A percentile compares a stretch with the other conserved stretches of the same genome.
Evolutionary conservation across 148 eudicot genomes (phyloP).

Genomic region (Silene conica): DNA sequence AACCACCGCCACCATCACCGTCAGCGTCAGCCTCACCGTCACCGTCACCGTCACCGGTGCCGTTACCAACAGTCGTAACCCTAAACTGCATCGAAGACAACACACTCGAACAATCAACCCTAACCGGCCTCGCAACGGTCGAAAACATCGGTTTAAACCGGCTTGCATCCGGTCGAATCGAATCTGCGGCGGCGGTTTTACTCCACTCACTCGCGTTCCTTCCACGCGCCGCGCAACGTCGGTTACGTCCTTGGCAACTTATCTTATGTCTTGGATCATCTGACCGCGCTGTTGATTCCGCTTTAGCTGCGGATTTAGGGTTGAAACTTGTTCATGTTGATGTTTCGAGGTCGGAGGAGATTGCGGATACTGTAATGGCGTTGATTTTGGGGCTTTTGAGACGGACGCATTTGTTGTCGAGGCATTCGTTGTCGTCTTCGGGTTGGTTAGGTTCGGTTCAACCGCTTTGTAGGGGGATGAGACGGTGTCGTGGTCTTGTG

Average conservation of each 20-base stretch:
- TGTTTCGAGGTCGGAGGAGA: slow-evolving; percentile 83
- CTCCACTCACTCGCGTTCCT: slow-evolving; percentile 92
- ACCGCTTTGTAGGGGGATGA: slow-evolving; percentile 95
- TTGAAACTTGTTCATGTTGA: slow-evolving; percentile 79
- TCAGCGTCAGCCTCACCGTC: slow-evolving; percentile 22
- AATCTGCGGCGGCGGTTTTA: slow-evolving; percentile 75
- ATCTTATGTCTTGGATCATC: slow-evolving; percentile 91
- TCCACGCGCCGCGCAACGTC: slow-evolving; percentile 99
- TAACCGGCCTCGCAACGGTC: slow-evolving; percentile 62
- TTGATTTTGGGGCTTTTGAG: slow-evolving; percentile 68
- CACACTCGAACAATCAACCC: slow-evolving; percentile 57
- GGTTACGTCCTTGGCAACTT: slow-evolving; percentile 84
- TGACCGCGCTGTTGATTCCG: slow-evolving; percentile 79
- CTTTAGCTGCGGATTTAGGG: slow-evolving; percentile 87
- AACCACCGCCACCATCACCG: slow-evolving; percentile 21
- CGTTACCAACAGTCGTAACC: slow-evolving; percentile 68
- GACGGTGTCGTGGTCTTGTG: slow-evolving; percentile 89
- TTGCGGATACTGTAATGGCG: slow-evolving; percentile 94
- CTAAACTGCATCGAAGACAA: slow-evolving; percentile 92
- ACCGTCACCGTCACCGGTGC: slow-evolving; percentile 23
- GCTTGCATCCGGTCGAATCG: slow-evolving; percentile 68
- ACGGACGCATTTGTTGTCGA: slow-evolving; percentile 77
- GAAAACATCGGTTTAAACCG: slow-evolving; percentile 76
- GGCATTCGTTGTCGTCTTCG: slow-evolving; percentile 74
- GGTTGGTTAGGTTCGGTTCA: slow-evolving; percentile 97